Evolutionary conservation across 768 basidiomycete species (phyloP), one percentile per base, ranked within the genome.

Genomic region (Pisolithus tinctorius): DNA sequence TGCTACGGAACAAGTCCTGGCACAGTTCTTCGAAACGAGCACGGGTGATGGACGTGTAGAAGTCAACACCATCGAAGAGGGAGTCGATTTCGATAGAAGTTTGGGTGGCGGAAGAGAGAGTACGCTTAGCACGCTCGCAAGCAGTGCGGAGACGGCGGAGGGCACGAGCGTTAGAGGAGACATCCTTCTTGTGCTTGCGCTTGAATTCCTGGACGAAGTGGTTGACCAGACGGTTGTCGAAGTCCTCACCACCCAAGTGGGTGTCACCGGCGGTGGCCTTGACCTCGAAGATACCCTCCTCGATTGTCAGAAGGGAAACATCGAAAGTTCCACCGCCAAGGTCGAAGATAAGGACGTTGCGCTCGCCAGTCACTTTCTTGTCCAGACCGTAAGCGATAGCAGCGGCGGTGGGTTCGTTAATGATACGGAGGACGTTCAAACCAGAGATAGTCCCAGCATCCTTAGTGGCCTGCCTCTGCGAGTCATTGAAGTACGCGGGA

Each of bases 311-410:
- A 51, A 97, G 88, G 29, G 93, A 95, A 34, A 95, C 93, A 83
- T 96, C 93, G 71, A 95, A 97, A 36, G 94, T 96, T 76, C 93
- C 94, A 76, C 94, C 94, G 56, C 93, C 94, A 38, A 97, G 86
- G 78, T 98, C 94, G 75, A 96, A 97, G 69, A 97, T 95, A 65
- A 97, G 81, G 61, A 98, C 93, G 67, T 96, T 95, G 55, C 88
- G 86, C 73, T 98, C 94, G 58, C 88, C 86, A 29, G 69, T 68
- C 52, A 88, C 83, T 74, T 95, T 91, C 76, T 93, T 93, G 76
- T 97, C 94, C 48, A 98, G 89, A 75, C 94, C 94, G 73, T 98
- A 97, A 34, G 94, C 94, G 63, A 97, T 97, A 57, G 94, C 94
- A 48, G 95, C 95, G 38, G 95, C 95, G 44, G 95, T 98, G 37